phyloP scores from a whole-genome alignment of 179 eudicot genomes.

The Pouteria campechiana region DNA sequence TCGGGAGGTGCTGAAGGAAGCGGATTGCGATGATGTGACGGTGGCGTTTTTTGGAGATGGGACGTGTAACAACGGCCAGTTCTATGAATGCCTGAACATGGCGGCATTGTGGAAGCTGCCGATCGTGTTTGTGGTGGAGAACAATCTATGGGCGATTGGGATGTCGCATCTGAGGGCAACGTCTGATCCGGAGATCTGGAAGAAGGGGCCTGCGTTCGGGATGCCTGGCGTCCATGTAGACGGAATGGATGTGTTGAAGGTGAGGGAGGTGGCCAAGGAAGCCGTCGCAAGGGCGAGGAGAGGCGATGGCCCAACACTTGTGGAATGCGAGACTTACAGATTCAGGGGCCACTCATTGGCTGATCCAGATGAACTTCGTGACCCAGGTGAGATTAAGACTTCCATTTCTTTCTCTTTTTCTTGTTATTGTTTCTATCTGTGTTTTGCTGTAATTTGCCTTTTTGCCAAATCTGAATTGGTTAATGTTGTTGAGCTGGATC shows the following conservation, averaged over 20 bases:
- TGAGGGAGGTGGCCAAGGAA: constrained; percentile 91
- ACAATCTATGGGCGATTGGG: constrained; percentile 95
- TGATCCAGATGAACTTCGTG: constrained; percentile 96
- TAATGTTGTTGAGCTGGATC: too few relatives aligned
- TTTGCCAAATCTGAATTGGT: too few relatives aligned
- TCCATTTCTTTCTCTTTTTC: neutral
- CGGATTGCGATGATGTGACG: constrained; percentile 67
- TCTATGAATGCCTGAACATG: constrained; percentile 96
- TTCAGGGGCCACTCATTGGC: constrained; percentile 97
- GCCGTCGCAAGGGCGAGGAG: constrained; percentile 81
- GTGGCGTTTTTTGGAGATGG: constrained; percentile 92
- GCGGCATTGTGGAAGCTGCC: constrained; percentile 93
- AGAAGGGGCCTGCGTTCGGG: constrained; percentile 95
- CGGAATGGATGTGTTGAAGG: constrained; percentile 97
- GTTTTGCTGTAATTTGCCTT: too few relatives aligned
- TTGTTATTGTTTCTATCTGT: too few relatives aligned
- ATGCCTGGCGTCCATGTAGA: constrained; percentile 94
- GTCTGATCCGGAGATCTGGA: constrained; percentile 77
- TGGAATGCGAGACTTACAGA: constrained; percentile 93
- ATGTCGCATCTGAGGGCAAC: constrained; percentile 95
- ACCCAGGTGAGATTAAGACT: constrained; percentile 52
- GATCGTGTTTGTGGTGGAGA: constrained; percentile 87
- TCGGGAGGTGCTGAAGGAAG: constrained; percentile 66
- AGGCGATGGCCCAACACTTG: constrained; percentile 87
- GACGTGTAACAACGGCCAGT: constrained; percentile 87